Evolutionary conservation across 2,329 filamentous ascomycete genomes (phyloP), one percentile per base, ranked within the genome.

Genomic region (Botrytis porri): DNA sequence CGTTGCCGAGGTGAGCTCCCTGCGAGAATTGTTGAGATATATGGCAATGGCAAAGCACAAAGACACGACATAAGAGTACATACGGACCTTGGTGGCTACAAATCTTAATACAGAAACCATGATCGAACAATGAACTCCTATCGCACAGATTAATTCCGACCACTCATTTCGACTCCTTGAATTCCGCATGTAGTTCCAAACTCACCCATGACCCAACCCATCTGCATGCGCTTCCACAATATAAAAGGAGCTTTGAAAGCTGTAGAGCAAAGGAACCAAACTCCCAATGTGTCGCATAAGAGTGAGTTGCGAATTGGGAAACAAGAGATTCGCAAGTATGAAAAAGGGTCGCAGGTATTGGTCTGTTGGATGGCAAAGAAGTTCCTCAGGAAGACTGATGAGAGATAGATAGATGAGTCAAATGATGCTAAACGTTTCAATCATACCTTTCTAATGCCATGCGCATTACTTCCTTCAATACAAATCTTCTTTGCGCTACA

Each of bases 351-450:
- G n/a, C 51, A 8, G 3, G 51, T 29, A 18, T 57, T 29, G 3
- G 3, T 1, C 4, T 29, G 4, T 32, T 4, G 5, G 6, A 57
- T 18, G 16, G n/a, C 6, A 18, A 18, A 1, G 3, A 57, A n/a
- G 12, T n/a, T 57, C n/a, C 14, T 0, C 51, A 9, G 14, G n/a
- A 29, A 9, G 14, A 54, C 6, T 8, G 18, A 29, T 18, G 6
- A 16, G 51, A n/a, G n/a, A 18, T 57, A 29, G 9, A 3, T 57
- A 4, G n/a, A 29, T 29, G n/a, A 8, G 51, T 29, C 51, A 61
- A 37, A 22, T 32, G 20, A 20, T 61, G 32, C 32, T 61, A 37
- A 14, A 20, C 6, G 22, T 7, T 8, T 61, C 10, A 25, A 61
- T 64, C 9, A 32, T 32, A 45, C 16, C 59, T 4, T 22, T 29